Evolutionary conservation across 805 yeast genomes (phyloP).

Genomic region (Wickerhamiella hasegawae): DNA sequence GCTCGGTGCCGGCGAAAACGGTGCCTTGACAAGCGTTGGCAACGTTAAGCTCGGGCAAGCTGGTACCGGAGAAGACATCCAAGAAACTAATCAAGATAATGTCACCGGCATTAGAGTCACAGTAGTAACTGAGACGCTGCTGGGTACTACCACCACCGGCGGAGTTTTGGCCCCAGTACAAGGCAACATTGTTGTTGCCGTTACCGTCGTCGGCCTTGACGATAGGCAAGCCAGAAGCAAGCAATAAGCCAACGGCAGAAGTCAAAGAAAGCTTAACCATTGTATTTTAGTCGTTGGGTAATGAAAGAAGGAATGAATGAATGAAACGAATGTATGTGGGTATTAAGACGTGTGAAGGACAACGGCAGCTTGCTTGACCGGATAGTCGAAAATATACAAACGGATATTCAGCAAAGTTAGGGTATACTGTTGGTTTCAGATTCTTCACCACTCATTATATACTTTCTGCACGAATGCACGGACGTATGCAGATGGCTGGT

Average conservation of each 20-base stretch:
- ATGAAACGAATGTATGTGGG: not conserved
- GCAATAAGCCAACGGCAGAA: not conserved
- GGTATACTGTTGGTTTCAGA: no score
- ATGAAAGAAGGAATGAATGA: not conserved
- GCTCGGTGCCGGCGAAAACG: constrained; percentile 21
- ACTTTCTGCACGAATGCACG: no score
- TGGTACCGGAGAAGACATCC: constrained; percentile 33
- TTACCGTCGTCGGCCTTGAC: not conserved
- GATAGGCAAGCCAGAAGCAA: not conserved
- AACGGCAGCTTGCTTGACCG: no score
- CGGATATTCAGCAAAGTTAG: no score
- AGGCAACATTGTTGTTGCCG: constrained; percentile 27
- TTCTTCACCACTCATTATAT: no score
- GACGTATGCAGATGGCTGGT: no score
- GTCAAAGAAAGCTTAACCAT: not conserved
- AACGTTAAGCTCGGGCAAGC: constrained; percentile 33
- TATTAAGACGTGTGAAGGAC: no score
- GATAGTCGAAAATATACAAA: no score
- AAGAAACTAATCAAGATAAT: constrained; percentile 53
- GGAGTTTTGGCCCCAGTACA: constrained; percentile 81
- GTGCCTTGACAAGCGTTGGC: constrained; percentile 32
- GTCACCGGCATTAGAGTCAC: constrained; percentile 52
- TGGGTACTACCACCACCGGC: constrained; percentile 45
- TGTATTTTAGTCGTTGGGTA: not conserved
- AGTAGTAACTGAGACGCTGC: constrained; percentile 34